Conservation (phyloP, 139 green algal species). For the Dunaliella primolecta region DNA sequence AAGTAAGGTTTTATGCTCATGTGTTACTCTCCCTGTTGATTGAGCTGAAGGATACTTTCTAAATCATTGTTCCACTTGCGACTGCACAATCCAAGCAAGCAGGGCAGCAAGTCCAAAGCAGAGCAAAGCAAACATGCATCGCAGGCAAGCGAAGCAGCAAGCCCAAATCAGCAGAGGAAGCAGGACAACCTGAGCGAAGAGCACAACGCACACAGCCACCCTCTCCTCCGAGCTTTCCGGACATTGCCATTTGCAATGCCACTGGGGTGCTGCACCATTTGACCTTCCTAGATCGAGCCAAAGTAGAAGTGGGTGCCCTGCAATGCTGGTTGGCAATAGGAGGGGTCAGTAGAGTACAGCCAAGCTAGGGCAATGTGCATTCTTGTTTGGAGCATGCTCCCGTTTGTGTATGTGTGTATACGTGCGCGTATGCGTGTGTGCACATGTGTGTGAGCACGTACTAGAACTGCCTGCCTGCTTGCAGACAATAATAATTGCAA, state of each 20-base stretch:
- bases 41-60: no score
- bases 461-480: no score
- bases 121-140: no score
- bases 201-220: slow-evolving; percentile 4
- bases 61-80: no score
- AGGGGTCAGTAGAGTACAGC: slow-evolving; percentile 15
- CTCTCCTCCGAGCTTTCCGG: slow-evolving; percentile 16
- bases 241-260: slow-evolving; percentile 45
- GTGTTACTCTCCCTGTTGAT: no score
- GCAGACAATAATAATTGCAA: no score
- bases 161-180: slow-evolving; percentile 12
- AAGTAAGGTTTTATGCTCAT: no score
- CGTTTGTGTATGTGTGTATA: not conserved
- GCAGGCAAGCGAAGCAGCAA: slow-evolving; percentile 27
- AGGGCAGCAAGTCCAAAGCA: no score
- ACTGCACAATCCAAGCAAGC: no score
- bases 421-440: not conserved
- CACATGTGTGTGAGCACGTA: not conserved
- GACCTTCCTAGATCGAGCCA: slow-evolving; percentile 49
- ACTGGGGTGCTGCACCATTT: slow-evolving; percentile 55
- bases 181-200: not conserved
- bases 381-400: not conserved
- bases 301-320: slow-evolving; percentile 41
- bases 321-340: no score
- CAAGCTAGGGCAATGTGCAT: not conserved